Base-by-base conservation (phyloP, 2,329 filamentous ascomycete genomes). In the Talaromyces sp. region DNA sequence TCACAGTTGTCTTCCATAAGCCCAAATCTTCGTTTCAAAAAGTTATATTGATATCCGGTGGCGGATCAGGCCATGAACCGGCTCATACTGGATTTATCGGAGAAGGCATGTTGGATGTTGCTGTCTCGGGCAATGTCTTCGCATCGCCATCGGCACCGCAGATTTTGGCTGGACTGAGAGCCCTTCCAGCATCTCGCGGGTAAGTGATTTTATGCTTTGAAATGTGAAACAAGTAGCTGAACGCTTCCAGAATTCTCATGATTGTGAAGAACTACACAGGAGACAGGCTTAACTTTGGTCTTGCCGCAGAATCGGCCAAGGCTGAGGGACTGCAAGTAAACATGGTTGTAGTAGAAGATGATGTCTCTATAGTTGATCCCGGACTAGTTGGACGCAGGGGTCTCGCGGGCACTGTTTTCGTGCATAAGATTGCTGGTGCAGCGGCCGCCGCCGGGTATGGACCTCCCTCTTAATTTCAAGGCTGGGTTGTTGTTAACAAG, bases 211-310 rank as follows among this genome's bases (percentile, higher is more conserved):
- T 17, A 35, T 2, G 12, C 11, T 9, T 9, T 24, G 2, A 19
- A 3, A 24, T 19, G 19, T 8, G n/a, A 46, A 24, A 21, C 2
- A 24, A 7, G 14, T n/a, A 24, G 17, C 19, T 46, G 8, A 43
- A 46, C 14, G 32, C 54, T 3, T 24, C 21, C 24, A 59, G 57
- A 3, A 56, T 46, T 12, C 43, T 56, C n/a, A 24, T 59, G 21
- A 46, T 56, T 14, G 51, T 59, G 29, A 63, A 55, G 50, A 59
- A 56, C 6, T 60, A 58, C 56, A 58, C 56, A 11, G 57, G 41
- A 52, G 51, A 59, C 41, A 59, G 50, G 48, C 19, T 61, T 7
- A 54, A 61, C 32, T 59, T 61, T 41, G 35, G 48, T 10, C 54
- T 61, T 24, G 57, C 54, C 12, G 35, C 56, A n/a, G 50, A 51